Base-by-base conservation (phyloP, 257 asterid species). In the Solanum appendiculatum region DNA sequence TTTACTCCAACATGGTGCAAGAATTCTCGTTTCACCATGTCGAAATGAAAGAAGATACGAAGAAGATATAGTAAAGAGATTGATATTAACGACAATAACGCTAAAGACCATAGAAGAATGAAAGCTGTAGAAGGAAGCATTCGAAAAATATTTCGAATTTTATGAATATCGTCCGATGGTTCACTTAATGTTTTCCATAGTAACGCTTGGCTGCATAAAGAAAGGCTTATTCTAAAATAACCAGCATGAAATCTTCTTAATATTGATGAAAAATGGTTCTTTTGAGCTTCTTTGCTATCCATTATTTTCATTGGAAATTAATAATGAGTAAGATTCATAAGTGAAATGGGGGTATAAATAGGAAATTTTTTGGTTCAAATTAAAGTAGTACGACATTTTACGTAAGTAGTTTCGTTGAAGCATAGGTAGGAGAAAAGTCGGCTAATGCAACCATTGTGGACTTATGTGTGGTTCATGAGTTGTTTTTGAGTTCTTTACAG, bases 141-240 rank as follows among this genome's bases (percentile, higher is more conserved):
- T 88, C 14, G 90, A 72, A 37, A 88, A 33, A 31, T 23, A 21
- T 29, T 68, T 70, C 25, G 86, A 68, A 18, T 89, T 21, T 20
- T 77, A 85, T 37, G 89, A 21, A 46, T 86, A 72, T 16, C 85
- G 29, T 75, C 87, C 18, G 87, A 66, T 51, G 82, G 87, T 29
- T 90, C 87, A n/a, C 56, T 54, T 48, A 92, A 84, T 3, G 89
- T 91, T 46, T 89, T 92, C 95, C 95, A 93, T 13, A 92, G 86
- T 56, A 93, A 84, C 2, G 90, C 93, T 86, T 93, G 95, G 70
- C 87, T 86, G 16, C 93, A 90, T 13, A 86, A 39, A 33, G 94
- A 86, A 25, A 93, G 86, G 37, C 90, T 88, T 82, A 93, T 91
- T 83, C 91, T 88, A 89, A 93, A 93, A 85, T 90, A 92, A 39